phyloP scores from a whole-genome alignment of 345 rosid species.

The Populus pruinosa region DNA sequence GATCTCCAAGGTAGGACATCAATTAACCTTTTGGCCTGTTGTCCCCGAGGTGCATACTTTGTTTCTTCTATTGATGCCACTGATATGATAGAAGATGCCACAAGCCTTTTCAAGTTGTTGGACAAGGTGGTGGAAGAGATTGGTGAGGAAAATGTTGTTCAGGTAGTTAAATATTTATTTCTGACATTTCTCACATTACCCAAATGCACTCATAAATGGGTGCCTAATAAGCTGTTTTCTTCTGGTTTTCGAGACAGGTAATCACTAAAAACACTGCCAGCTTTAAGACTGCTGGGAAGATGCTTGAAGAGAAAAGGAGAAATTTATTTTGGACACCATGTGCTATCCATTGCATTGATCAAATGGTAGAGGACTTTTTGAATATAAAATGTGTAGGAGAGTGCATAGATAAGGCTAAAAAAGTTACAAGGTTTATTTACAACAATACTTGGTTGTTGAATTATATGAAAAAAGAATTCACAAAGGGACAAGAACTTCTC shows the following conservation, averaged over 20 bases:
- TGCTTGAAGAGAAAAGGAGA: constrained; percentile 50
- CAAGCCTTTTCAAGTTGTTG: constrained; percentile 38
- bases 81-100: constrained; percentile 37
- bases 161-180: constrained; percentile 24
- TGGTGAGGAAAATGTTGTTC: constrained; percentile 50
- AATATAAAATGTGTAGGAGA: constrained; percentile 35
- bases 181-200: not conserved
- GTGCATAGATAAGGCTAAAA: constrained; percentile 35
- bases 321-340: constrained; percentile 53
- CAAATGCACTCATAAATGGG: not conserved
- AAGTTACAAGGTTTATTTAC: constrained; percentile 37
- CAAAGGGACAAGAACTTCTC: constrained; percentile 43
- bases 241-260: constrained; percentile 24
- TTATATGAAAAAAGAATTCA: constrained; percentile 42
- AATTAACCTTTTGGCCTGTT: constrained; percentile 40
- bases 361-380: constrained; percentile 39
- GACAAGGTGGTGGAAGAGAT: constrained; percentile 49
- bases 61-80: constrained; percentile 47
- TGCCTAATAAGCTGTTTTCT: not conserved
- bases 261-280: constrained; percentile 39
- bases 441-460: constrained; percentile 32
- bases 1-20: constrained; percentile 33
- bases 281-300: constrained; percentile 46
- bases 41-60: constrained; percentile 42
- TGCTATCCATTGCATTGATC: constrained; percentile 37